Conservation (phyloP, 371 early-diverging fungal genomes). For the Circinella umbellata region DNA sequence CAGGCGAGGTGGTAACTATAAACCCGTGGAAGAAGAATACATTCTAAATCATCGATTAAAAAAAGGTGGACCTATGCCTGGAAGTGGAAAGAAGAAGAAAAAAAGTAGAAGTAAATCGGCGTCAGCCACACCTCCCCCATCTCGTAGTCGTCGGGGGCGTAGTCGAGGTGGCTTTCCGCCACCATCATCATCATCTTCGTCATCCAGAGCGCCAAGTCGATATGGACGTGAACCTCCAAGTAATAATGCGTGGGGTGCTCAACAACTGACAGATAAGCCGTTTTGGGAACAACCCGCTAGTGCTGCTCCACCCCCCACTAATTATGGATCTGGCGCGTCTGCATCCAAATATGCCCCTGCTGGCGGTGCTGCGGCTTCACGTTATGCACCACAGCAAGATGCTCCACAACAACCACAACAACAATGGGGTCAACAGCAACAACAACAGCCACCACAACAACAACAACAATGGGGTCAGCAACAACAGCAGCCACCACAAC, state of each 20-base stretch:
- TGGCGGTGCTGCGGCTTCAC: conserved; percentile 15
- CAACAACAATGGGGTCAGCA: conserved; percentile 8
- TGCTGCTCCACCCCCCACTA: neutral
- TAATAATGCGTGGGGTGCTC: conserved; percentile 5
- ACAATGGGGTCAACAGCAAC: neutral
- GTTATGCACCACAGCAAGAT: conserved; percentile 5
- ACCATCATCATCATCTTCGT: conserved; percentile 7
- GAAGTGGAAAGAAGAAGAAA: conserved; percentile 31
- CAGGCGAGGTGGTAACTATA: conserved; percentile 47
- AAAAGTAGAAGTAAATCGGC: conserved; percentile 14
- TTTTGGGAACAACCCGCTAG: conserved; percentile 19
- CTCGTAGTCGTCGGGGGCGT: neutral
- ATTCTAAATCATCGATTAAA: conserved; percentile 48
- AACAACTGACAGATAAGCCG: conserved; percentile 9
- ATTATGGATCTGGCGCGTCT: conserved; percentile 1
- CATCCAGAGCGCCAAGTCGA: conserved; percentile 6
- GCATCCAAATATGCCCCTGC: conserved; percentile 23
- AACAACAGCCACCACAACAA: neutral
- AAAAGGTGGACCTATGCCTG: conserved; percentile 27
- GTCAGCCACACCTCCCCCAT: neutral
- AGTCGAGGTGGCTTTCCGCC: neutral
- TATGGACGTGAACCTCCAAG: conserved; percentile 2
- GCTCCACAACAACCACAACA: conserved; percentile 12
- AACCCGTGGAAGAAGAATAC: conserved; percentile 46
- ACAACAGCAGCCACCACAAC: neutral